Conservation (phyloP, 2,329 filamentous ascomycete species). For the Phialemoniopsis sp. region DNA sequence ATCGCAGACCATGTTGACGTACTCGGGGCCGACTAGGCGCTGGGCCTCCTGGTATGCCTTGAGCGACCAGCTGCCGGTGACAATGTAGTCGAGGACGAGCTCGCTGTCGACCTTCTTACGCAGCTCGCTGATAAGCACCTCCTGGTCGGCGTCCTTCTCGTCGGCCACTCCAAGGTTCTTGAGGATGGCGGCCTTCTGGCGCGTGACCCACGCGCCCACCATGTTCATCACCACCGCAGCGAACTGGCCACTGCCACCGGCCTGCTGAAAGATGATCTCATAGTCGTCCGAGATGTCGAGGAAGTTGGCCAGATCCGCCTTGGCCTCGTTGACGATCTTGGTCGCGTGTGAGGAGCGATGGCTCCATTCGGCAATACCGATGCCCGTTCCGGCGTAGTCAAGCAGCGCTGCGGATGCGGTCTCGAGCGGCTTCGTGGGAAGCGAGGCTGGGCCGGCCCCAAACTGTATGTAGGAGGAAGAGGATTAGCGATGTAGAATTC, state of each 20-base stretch:
- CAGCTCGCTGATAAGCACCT: conserved; percentile 28
- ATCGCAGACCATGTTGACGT: conserved; percentile 66
- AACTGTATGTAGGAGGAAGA: conserved; percentile 43
- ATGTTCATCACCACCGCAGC: conserved; percentile 81
- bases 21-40: conserved; percentile 70
- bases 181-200: conserved; percentile 57
- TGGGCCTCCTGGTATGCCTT: conserved; percentile 84
- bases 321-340: conserved; percentile 74
- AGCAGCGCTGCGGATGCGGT: conserved; percentile 71
- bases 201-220: conserved; percentile 75
- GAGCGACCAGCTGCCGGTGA: conserved; percentile 86
- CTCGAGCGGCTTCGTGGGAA: conserved; percentile 79
- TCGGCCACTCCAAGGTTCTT: conserved; percentile 42
- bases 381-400: conserved; percentile 75
- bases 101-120: conserved; percentile 60
- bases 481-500: too few species aligned
- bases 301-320: conserved; percentile 66
- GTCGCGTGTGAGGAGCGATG: conserved; percentile 79
- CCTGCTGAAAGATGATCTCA: conserved; percentile 85
- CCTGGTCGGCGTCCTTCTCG: conserved; percentile 23
- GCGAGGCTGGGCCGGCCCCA: conserved; percentile 81
- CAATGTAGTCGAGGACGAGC: conserved; percentile 81
- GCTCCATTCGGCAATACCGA: conserved; percentile 86
- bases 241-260: conserved; percentile 83
- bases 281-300: conserved; percentile 81